These are phyloP conservation scores for Diaporthe ampelina DNA, from an alignment of 2,329 filamentous ascomycete species.

Conservation along the genomic window DNA sequence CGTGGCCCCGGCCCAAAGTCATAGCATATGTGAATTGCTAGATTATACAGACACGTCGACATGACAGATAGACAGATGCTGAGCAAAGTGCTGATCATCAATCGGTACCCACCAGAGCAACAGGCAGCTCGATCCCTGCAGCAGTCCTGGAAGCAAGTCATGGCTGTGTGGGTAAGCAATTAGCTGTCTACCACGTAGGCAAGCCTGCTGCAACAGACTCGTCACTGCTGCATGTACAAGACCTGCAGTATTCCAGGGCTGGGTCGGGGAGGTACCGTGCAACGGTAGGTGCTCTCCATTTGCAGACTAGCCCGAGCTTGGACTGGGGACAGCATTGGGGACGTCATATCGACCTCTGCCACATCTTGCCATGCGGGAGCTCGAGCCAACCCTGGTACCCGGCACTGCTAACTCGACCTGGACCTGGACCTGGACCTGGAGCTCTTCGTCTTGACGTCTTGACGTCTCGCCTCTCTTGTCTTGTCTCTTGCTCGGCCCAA, in stretches of 20 bases:
- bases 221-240: background rate
- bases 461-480: constrained; percentile 23
- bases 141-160: background rate
- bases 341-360: constrained; percentile 28
- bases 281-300: background rate
- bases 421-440: constrained; percentile 21
- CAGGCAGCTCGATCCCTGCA: constrained; percentile 14
- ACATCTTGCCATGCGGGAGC: constrained; percentile 14
- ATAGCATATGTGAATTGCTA: background rate
- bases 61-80: background rate
- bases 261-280: background rate
- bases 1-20: too few species aligned
- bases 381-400: constrained; percentile 20
- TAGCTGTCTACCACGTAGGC: constrained; percentile 19
- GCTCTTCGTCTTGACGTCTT: constrained; percentile 19
- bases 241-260: constrained; percentile 7
- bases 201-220: background rate
- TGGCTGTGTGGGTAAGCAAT: background rate
- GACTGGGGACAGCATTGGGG: background rate
- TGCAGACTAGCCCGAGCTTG: constrained; percentile 9
- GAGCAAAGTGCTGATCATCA: background rate
- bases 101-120: background rate
- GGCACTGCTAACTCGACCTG: background rate
- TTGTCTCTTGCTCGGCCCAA: constrained; percentile 10
- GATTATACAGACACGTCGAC: background rate